Evolutionary conservation across 768 basidiomycete genomes (phyloP), one percentile per base, ranked within the genome.

Genomic region (Tephrocybe rancida): DNA sequence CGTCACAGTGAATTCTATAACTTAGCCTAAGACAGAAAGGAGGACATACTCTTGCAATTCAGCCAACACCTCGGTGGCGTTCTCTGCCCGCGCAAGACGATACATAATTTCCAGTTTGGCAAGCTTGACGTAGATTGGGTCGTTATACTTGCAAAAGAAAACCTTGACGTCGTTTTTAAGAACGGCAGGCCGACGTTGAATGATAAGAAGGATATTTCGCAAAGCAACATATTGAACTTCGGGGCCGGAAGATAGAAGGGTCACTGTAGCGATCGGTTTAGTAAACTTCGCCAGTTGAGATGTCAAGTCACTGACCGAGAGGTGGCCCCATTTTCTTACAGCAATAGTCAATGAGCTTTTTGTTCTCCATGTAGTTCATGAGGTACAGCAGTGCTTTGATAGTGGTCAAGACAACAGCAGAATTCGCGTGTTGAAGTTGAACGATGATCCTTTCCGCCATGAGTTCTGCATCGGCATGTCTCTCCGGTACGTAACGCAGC

Each of bases 81-180:
- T 99, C 66, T 95, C 93, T 54, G 93, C 87, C n/a, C 92, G 84
- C 8, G 95, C 94, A 18, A 99, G 79, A 9, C 97, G 87, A 70
- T 98, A 98, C 92, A 99, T 98, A 65, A 98, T 98, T 71, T 98
- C 97, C 48, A 99, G 78, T 64, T 99, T 98, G 45, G 95, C 96
- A 26, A 99, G 80, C 69, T 99, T 98, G 68, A 98, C 93, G 68
- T 98, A 99, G 61, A 98, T 97, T 2, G 97, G 97, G 64, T 98
- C 97, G 68, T 98, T 98, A 71, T 98, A 99, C 72, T 99, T 98
- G 89, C 95, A 98, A 74, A 99, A 99, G 74, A 99, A 98, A 13
- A 98, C 95, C 63, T 94, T 94, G 65, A 99, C 96, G 66, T 98
- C 97, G 71, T 97, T 97, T 72, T 91, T 91, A 37, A 99, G 76